Evolutionary conservation across 2,329 filamentous ascomycete species (phyloP).

Genomic region (Dactylellina drechsleri): DNA sequence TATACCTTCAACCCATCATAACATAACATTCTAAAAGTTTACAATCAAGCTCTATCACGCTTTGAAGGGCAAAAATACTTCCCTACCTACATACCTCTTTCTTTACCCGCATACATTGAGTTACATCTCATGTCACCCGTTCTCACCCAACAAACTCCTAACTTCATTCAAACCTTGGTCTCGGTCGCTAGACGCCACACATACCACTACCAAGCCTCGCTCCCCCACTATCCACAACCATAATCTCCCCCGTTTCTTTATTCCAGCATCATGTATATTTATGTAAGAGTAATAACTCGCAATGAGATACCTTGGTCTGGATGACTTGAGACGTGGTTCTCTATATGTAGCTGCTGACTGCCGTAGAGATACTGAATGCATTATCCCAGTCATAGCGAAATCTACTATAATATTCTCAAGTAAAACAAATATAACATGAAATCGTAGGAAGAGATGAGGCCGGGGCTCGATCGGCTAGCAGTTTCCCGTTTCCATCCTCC

Average conservation of each 20-base stretch:
- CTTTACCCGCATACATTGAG: background rate
- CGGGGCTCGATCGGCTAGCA: background rate
- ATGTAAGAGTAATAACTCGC: slow-evolving; percentile 18
- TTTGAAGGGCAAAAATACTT: too few relatives aligned
- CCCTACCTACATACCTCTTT: background rate
- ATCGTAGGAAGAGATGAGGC: background rate
- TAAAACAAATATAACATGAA: background rate
- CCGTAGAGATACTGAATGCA: too few relatives aligned
- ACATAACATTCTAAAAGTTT: background rate
- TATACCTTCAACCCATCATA: background rate
- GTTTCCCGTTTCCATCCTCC: background rate
- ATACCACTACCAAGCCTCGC: background rate
- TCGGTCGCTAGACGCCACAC: background rate
- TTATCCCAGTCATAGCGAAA: too few relatives aligned
- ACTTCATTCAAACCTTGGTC: background rate
- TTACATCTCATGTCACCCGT: background rate
- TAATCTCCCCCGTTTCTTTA: background rate
- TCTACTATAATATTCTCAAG: background rate
- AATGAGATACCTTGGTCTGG: slow-evolving; percentile 21
- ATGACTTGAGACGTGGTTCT: background rate
- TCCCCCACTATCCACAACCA: background rate
- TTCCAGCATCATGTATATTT: slow-evolving; percentile 20
- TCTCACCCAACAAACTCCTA: background rate
- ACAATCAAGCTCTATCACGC: background rate
- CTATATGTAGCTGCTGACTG: background rate